These are phyloP conservation scores for Metarhizium rileyi DNA, from an alignment of 2,329 filamentous ascomycete genomes.

Conservation along the genomic window DNA sequence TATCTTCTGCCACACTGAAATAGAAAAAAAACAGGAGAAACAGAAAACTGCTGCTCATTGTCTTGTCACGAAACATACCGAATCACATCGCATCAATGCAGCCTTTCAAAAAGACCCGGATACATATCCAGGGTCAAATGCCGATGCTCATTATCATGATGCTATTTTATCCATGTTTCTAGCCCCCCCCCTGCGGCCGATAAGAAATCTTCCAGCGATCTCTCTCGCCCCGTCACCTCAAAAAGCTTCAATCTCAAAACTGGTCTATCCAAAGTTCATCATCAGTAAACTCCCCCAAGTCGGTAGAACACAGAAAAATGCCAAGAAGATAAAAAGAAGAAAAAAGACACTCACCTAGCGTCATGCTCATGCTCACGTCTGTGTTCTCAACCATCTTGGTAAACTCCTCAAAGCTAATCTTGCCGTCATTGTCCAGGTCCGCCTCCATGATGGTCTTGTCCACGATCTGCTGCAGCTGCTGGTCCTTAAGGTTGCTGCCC, in stretches of 20 bases:
- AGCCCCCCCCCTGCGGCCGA: constrained; percentile 1
- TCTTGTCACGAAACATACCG: not conserved
- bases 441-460: constrained; percentile 99
- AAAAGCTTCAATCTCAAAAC: constrained; percentile 10
- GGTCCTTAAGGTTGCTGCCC: constrained; percentile 96
- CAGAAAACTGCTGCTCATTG: too few relatives aligned
- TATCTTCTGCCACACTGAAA: too few relatives aligned
- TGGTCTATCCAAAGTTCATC: constrained; percentile 11
- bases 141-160: constrained; percentile 19
- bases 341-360: constrained; percentile 46
- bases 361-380: constrained; percentile 67
- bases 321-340: not conserved
- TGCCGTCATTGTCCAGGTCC: constrained; percentile 88
- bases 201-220: constrained; percentile 11
- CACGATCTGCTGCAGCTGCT: constrained; percentile 97
- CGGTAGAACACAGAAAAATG: not conserved
- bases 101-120: not conserved
- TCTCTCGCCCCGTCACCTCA: not conserved
- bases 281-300: not conserved
- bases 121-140: constrained; percentile 4
- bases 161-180: constrained; percentile 11
- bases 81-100: not conserved
- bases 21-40: too few relatives aligned
- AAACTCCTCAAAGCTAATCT: constrained; percentile 99
- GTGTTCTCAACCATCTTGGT: constrained; percentile 98